These are phyloP conservation scores for Allantophomopsis lycopodina DNA, from an alignment of 2,329 filamentous ascomycete species.

Conservation along the genomic window DNA sequence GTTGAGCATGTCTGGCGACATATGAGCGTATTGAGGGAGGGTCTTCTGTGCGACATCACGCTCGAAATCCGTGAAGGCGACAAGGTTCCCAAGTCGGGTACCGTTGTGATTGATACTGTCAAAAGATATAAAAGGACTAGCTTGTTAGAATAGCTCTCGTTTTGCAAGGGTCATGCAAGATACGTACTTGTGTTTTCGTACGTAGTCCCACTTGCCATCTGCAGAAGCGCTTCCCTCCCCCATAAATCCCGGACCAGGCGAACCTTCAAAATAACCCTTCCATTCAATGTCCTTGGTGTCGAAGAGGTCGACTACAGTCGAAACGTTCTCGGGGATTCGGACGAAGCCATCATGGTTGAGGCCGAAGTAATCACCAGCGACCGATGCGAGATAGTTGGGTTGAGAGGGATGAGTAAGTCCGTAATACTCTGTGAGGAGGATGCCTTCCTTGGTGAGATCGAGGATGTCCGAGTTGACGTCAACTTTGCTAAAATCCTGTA, in stretches of 20 bases:
- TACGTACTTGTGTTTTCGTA: constrained; percentile 17
- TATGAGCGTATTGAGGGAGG: constrained; percentile 52
- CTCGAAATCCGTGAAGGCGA: constrained; percentile 48
- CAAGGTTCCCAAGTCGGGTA: constrained; percentile 39
- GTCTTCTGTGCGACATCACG: constrained; percentile 37
- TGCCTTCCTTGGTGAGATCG: constrained; percentile 27
- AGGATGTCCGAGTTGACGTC: constrained; percentile 23
- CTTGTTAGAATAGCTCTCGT: constrained; percentile 3
- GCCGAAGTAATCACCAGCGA: constrained; percentile 33
- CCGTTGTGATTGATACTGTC: constrained; percentile 36
- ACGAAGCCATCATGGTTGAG: constrained; percentile 29
- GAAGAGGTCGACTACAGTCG: constrained; percentile 30
- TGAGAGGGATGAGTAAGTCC: constrained; percentile 31
- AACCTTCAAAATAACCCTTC: constrained; percentile 31
- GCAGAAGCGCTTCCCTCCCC: constrained; percentile 21
- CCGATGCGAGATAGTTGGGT: constrained; percentile 31
- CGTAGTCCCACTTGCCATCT: constrained; percentile 21
- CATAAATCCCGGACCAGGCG: constrained; percentile 32
- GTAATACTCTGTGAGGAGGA: constrained; percentile 29
- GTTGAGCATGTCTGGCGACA: constrained; percentile 49
- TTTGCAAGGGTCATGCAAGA: neutral
- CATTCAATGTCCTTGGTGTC: constrained; percentile 25
- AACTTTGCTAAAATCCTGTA: constrained; percentile 28
- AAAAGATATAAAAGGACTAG: constrained; percentile 30
- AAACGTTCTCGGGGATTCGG: constrained; percentile 28